These are phyloP conservation scores for Xylariaceae sp. DNA, from an alignment of 2,329 filamentous ascomycete genomes.

Conservation along the genomic window DNA sequence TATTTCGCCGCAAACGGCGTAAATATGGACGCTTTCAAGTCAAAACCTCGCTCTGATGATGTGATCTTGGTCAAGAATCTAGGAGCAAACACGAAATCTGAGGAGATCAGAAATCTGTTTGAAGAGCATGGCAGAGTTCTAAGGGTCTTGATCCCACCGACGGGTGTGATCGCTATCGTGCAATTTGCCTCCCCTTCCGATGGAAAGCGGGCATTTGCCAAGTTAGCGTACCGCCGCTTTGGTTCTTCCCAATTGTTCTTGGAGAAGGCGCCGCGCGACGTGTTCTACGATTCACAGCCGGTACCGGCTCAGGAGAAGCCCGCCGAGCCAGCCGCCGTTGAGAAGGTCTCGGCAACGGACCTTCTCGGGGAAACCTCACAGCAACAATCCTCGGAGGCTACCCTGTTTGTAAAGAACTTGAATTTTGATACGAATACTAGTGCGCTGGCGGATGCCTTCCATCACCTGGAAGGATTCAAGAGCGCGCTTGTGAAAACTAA, in stretches of 20 bases:
- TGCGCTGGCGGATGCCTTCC: slow-evolving; percentile 70
- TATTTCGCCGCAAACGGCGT: slow-evolving; percentile 87
- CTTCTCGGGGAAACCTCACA: slow-evolving; percentile 48
- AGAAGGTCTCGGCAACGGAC: slow-evolving; percentile 64
- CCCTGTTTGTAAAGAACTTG: slow-evolving; percentile 92
- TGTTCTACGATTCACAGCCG: slow-evolving; percentile 52
- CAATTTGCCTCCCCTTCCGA: slow-evolving; percentile 77
- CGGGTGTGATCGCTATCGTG: slow-evolving; percentile 88
- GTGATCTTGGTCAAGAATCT: slow-evolving; percentile 94
- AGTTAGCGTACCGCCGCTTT: slow-evolving; percentile 82
- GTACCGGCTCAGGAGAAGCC: slow-evolving; percentile 22
- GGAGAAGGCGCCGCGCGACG: slow-evolving; percentile 82
- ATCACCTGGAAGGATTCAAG: slow-evolving; percentile 78
- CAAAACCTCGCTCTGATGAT: slow-evolving; percentile 74
- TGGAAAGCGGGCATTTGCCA: slow-evolving; percentile 76
- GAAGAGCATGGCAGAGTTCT: slow-evolving; percentile 79
- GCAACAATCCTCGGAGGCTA: slow-evolving; percentile 55
- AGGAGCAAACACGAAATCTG: slow-evolving; percentile 70
- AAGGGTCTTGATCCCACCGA: slow-evolving; percentile 84
- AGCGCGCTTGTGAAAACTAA: slow-evolving; percentile 91
- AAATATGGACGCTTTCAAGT: slow-evolving; percentile 87
- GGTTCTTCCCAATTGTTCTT: slow-evolving; percentile 80
- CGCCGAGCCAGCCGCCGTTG: slow-evolving; percentile 37
- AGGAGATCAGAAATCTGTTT: slow-evolving; percentile 75
- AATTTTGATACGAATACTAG: slow-evolving; percentile 84